A percentile compares a stretch with the other conserved stretches of the same genome.
These are phyloP conservation scores for Fusarium keratoplasticum DNA, from an alignment of 2,329 filamentous ascomycete genomes.

Conservation along the genomic window DNA sequence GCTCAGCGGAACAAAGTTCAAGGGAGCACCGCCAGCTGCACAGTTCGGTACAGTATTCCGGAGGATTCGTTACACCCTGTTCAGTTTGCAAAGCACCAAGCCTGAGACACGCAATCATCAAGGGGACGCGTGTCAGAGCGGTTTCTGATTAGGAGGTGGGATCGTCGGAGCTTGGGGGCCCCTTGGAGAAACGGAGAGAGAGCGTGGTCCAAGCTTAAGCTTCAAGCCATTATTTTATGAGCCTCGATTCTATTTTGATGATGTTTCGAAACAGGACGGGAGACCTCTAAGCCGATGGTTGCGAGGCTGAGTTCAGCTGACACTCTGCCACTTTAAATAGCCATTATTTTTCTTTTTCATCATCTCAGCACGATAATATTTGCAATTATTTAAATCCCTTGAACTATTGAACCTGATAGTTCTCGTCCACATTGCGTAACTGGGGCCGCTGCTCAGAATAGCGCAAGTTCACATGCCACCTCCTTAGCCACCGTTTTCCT, in stretches of 20 bases:
- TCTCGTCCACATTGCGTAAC: background rate
- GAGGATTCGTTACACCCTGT: background rate
- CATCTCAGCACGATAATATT: background rate
- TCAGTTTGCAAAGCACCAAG: background rate
- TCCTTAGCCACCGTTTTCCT: constrained; percentile 14
- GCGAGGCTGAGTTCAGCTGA: background rate
- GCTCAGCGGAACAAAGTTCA: constrained; percentile 16
- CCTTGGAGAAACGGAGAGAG: background rate
- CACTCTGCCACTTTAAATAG: background rate
- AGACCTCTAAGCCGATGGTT: background rate
- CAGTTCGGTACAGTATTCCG: constrained; percentile 17
- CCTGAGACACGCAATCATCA: constrained; percentile 32
- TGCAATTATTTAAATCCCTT: background rate
- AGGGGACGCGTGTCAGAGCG: constrained; percentile 41
- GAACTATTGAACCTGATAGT: background rate
- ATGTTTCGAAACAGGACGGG: background rate
- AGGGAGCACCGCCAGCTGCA: constrained; percentile 7
- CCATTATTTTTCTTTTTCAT: too few species aligned
- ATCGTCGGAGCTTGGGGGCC: background rate
- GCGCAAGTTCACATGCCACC: constrained; percentile 20
- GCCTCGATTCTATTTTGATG: constrained; percentile 1
- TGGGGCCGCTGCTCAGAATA: constrained; percentile 1
- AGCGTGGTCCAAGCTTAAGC: constrained; percentile 5
- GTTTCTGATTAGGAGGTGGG: constrained; percentile 31
- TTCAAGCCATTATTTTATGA: background rate